These are phyloP conservation scores for Claviceps sp. DNA, from an alignment of 2,329 filamentous ascomycete species.

Conservation along the genomic window DNA sequence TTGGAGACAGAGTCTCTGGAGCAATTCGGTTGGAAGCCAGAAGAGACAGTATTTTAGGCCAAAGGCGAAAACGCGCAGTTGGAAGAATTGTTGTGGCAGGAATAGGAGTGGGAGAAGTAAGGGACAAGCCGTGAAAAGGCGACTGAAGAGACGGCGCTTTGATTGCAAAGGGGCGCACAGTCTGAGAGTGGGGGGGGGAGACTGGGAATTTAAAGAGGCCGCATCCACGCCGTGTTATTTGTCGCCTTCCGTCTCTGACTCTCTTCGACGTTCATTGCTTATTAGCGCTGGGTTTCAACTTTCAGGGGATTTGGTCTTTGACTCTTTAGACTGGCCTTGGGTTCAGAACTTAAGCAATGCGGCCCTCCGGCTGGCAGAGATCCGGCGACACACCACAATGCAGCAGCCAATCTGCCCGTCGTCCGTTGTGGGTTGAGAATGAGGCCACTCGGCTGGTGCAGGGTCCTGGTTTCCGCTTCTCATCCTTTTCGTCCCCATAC, in stretches of 20 bases:
- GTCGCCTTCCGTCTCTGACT: not conserved
- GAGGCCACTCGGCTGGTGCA: constrained; percentile 18
- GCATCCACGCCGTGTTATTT: not conserved
- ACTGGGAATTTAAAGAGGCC: constrained; percentile 7
- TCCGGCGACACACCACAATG: not conserved
- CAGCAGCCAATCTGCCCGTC: not conserved
- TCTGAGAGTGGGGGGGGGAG: not conserved
- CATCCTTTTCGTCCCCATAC: constrained; percentile 4
- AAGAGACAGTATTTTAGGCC: not conserved
- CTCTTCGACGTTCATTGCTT: not conserved
- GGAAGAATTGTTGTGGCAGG: not conserved
- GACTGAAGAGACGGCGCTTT: not conserved
- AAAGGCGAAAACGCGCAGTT: not conserved
- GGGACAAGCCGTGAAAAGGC: not conserved
- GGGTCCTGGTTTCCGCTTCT: constrained; percentile 19
- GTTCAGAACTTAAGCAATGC: not conserved
- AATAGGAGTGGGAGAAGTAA: not conserved
- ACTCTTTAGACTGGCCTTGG: no score
- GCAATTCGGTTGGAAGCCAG: not conserved
- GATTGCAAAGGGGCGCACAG: not conserved
- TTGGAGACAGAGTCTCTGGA: not conserved
- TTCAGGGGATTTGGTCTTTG: not conserved
- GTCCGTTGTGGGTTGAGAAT: constrained; percentile 19
- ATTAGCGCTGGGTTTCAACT: constrained; percentile 1
- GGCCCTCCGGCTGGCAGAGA: not conserved